phyloP scores from a whole-genome alignment of 768 basidiomycete species.

The Mycena rosella region DNA sequence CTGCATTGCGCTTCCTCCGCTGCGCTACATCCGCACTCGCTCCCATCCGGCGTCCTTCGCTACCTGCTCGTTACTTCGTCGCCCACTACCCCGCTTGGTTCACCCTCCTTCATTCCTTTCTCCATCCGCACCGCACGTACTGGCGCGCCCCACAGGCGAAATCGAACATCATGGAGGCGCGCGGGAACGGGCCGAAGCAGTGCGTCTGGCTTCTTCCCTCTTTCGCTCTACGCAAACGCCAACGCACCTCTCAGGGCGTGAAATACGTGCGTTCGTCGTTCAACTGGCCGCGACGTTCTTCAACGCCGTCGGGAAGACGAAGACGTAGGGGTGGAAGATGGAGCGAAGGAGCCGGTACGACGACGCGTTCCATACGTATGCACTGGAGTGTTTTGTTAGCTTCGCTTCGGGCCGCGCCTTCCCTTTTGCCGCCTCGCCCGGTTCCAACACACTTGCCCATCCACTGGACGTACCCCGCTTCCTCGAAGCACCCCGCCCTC shows the following conservation, averaged over 20 bases:
- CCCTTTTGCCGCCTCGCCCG: neutral
- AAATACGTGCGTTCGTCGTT: slow-evolving; percentile 63
- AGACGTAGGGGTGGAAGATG: slow-evolving; percentile 85
- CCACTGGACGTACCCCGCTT: neutral
- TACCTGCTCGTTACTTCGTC: no score
- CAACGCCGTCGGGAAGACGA: slow-evolving; percentile 40
- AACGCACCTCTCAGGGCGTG: slow-evolving; percentile 55
- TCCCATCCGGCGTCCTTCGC: no score
- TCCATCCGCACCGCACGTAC: no score
- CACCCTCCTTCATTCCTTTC: no score
- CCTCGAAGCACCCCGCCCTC: no score
- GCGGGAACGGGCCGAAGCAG: slow-evolving; percentile 77
- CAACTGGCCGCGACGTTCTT: neutral
- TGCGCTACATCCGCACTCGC: no score
- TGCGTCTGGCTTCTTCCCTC: slow-evolving; percentile 44
- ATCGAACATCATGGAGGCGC: slow-evolving; percentile 85
- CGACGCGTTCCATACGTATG: slow-evolving; percentile 84
- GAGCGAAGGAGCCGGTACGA: slow-evolving; percentile 76
- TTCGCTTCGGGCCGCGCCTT: slow-evolving; percentile 43
- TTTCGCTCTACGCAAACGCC: neutral
- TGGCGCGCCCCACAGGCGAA: no score
- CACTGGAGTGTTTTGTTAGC: slow-evolving; percentile 89
- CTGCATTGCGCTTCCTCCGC: no score
- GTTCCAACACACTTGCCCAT: slow-evolving; percentile 18
- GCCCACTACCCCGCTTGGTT: no score